Evolutionary conservation across 805 yeast species (phyloP), one percentile per base, ranked within the genome.

Genomic region (Metschnikowia kofuensis): DNA sequence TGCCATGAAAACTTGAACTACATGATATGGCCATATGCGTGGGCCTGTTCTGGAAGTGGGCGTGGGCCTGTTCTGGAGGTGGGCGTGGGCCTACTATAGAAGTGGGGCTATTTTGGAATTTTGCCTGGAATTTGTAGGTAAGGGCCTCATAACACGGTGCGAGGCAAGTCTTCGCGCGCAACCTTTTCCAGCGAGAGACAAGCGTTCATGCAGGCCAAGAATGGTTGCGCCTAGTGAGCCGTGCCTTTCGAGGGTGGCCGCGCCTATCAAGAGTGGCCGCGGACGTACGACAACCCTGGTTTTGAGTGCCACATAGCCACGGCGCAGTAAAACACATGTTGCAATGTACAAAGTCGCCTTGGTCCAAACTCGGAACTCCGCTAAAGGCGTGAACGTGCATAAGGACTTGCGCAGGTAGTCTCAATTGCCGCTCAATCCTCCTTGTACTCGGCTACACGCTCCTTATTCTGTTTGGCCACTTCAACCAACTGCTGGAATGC

Each of bases 401-500:
- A 4, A 21, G 21, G 21, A 21, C 2, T 21, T 21, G 21, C 21
- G 21, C 21, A 21, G 21, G 21, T 21, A 21, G 21, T 21, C 4
- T 21, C 4, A 21, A 21, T 4, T 21, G 2, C 21, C 21, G 21
- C 21, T 21, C 4, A 21, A 5, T 30, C 28, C 30, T 54, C 58
- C 14, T 49, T 43, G 45, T 46, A 57, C 36, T 41, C 51, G n/a
- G 51, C 44, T 11, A 58, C 78, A 31, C 77, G 58, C 34, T 82
- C 83, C 61, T 79, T 82, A 57, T 84, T 81, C 45, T 80, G 73
- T 15, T 79, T 71, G 0, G 89, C 92, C 1, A 90, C 83, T 45
- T 72, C 74, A 2, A 86, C 92, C 55, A 86, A 79, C 60, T 83
- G 87, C 27, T 82, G 84, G 67, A 86, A 85, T 6, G 85, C 79